These are phyloP conservation scores for Solanum neorickii DNA, from an alignment of 257 asterid species.

Conservation along the genomic window DNA sequence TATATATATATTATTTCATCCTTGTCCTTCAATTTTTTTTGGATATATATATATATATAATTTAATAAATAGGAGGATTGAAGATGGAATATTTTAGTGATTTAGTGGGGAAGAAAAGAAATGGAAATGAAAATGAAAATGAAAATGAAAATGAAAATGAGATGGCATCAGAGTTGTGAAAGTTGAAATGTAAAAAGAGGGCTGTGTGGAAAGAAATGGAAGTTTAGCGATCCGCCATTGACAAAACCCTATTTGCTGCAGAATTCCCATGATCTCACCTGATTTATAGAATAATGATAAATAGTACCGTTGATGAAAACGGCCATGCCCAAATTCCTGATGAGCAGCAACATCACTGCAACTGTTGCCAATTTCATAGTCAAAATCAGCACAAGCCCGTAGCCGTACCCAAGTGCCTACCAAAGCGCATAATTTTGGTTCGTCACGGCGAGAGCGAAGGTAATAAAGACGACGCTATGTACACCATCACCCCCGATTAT, in stretches of 20 bases:
- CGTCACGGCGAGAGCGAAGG: constrained; percentile 96
- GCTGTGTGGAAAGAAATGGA: background rate
- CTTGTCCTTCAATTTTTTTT: background rate
- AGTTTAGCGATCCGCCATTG: background rate
- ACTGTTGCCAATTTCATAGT: background rate
- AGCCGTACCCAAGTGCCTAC: constrained; percentile 43
- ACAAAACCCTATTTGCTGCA: background rate
- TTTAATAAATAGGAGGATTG: background rate
- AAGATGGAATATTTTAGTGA: background rate
- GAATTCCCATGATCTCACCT: background rate
- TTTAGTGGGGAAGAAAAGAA: background rate
- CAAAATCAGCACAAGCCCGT: constrained; percentile 15
- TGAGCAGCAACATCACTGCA: background rate
- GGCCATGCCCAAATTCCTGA: background rate
- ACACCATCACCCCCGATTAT: constrained; percentile 68
- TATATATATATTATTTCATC: background rate
- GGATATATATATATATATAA: background rate
- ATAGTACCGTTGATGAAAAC: background rate
- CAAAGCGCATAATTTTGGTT: constrained; percentile 78
- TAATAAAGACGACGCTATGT: constrained; percentile 60
- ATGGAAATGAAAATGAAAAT: background rate
- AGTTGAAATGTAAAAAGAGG: background rate
- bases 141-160: background rate
- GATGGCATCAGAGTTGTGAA: background rate
- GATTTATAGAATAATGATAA: background rate